Percentiles rank a stretch among this genome's conserved stretches.
phyloP scores from a whole-genome alignment of 73 alveolate species.

The Paramecium octaurelia region DNA sequence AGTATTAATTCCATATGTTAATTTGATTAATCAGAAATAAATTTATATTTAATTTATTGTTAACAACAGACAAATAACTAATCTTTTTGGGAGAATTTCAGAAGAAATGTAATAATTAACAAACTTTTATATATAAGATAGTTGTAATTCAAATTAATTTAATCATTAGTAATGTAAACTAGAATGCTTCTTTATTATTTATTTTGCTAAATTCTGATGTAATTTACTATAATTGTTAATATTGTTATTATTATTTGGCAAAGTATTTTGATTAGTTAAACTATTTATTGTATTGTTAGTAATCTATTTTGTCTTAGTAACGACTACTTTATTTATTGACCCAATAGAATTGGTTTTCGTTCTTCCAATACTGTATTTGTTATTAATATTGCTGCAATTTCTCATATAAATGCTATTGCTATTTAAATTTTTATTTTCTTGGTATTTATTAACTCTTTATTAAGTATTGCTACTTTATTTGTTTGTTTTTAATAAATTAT shows the following conservation, averaged over 20 bases:
- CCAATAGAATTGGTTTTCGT: conserved; percentile 17
- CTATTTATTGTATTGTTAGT: not conserved
- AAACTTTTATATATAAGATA: not conserved
- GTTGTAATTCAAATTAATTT: not conserved
- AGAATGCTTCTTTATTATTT: conserved; percentile 19
- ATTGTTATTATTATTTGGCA: not conserved
- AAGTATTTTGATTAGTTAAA: not conserved
- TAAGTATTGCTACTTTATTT: not conserved
- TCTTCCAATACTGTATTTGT: not conserved
- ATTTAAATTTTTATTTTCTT: not conserved
- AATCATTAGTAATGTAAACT: conserved; percentile 47
- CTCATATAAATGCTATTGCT: not conserved
- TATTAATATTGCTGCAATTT: not conserved
- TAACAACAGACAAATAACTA: not conserved
- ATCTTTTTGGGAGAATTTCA: not conserved
- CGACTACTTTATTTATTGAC: not conserved
- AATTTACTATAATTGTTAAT: not conserved
- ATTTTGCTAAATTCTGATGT: not conserved
- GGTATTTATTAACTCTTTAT: not conserved
- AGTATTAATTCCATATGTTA: not conserved
- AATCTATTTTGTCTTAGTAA: not conserved
- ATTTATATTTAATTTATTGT: not conserved
- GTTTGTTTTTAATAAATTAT: not conserved
- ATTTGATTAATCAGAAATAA: not conserved
- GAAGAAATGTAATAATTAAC: not conserved